Percentiles rank a stretch among this genome's conserved stretches.
phyloP scores from a whole-genome alignment of 768 basidiomycete genomes.

The Naganishia vaughanmartiniae region DNA sequence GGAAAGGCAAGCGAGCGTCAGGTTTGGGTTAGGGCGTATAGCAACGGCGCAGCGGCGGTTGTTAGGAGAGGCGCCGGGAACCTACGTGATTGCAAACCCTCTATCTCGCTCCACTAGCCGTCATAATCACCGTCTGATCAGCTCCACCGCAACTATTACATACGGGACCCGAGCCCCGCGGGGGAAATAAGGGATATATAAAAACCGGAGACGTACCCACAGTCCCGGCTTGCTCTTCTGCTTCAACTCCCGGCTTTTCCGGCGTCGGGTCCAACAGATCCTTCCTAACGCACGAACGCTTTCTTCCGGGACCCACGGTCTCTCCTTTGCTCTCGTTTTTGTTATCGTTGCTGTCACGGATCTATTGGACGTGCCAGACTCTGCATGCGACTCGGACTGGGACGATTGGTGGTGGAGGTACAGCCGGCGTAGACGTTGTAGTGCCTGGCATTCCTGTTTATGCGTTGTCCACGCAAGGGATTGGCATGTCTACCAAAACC shows the following conservation, averaged over 20 bases:
- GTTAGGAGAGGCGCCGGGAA: slow-evolving; percentile 36
- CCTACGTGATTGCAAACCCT: slow-evolving; percentile 74
- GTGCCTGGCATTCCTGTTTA: slow-evolving; percentile 71
- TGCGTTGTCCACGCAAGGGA: slow-evolving; percentile 70
- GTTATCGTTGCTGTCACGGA: too few relatives aligned
- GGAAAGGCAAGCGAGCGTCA: slow-evolving; percentile 60
- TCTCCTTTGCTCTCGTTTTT: slow-evolving; percentile 14
- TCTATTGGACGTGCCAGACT: too few relatives aligned
- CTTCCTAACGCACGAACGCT: slow-evolving; percentile 75
- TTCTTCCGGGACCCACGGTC: slow-evolving; percentile 61
- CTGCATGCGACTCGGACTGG: neutral
- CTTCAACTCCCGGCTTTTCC: slow-evolving; percentile 56
- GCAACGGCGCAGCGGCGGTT: too few relatives aligned
- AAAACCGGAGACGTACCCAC: slow-evolving; percentile 61
- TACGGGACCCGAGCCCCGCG: slow-evolving; percentile 6
- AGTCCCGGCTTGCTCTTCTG: slow-evolving; percentile 31
- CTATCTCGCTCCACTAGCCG: slow-evolving; percentile 62
- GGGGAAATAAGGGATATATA: too few relatives aligned
- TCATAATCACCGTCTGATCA: neutral
- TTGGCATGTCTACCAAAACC: slow-evolving; percentile 63
- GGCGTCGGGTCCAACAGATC: slow-evolving; percentile 66
- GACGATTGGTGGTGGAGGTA: slow-evolving; percentile 21
- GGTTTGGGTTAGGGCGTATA: too few relatives aligned
- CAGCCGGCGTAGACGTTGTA: slow-evolving; percentile 58
- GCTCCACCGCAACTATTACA: neutral